Evolutionary conservation across 805 yeast species (phyloP), one percentile per base, ranked within the genome.

Genomic region (Hanseniaspora meyeri): DNA sequence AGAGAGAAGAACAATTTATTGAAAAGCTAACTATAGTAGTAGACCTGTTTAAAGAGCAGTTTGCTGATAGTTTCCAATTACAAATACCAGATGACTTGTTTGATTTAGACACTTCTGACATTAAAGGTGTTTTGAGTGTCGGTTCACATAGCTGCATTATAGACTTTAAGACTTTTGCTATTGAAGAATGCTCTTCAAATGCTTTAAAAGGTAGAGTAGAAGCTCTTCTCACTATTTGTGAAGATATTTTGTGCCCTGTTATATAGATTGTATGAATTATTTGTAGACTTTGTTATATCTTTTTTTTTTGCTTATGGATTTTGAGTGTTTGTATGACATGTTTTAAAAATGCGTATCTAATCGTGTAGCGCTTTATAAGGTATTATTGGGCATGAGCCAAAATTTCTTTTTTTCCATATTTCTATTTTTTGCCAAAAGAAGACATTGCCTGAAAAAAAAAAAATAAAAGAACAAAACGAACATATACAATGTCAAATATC

Each of bases 211-310:
- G 87, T 58, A 78, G 98, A 64, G 81, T 93, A 1, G 87, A 83
- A 60, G 90, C 85, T 61, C 83, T 91, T 20, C 70, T 93, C 59
- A 80, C 77, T 46, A 77, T 95, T 60, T 95, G 95, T 16, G 76
- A 84, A 55, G 85, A 79, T 43, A 72, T 93, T 48, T 93, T 87
- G 1, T 89, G 96, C 11, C 96, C 97, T 2, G 72, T 91, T 37
- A 79, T 88, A 49, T 80, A 73, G 64, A 62, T 17, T 43, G 27
- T 43, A 19, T 43, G 27, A 17, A 24, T 24, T 10, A 9, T 16
- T 24, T 43, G 34, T 5, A 11, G 27, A 5, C 9, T 11, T 19
- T 42, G 12, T 42, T 42, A 42, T 5, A 24, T 43, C 7, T 5
- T 10, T 14, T 24, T 20, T 42, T 20, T 20, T n/a, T 24, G 27